These are phyloP conservation scores for Quillaja saponaria DNA, from an alignment of 306 rosid genomes.

Conservation along the genomic window DNA sequence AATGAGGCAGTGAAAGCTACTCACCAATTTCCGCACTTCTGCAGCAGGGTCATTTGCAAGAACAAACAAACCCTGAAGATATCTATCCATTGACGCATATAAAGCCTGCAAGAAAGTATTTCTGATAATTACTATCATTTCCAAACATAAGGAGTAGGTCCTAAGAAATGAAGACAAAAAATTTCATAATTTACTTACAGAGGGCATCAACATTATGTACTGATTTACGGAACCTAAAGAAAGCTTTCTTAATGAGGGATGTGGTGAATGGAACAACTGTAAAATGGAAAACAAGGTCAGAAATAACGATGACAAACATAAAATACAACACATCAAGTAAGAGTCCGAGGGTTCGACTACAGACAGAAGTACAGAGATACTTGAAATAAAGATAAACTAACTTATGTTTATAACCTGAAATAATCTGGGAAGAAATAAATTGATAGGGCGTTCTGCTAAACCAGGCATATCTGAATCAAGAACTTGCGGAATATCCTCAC, in stretches of 20 bases:
- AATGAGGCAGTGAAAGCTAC: conserved; percentile 31
- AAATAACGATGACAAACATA: conserved; percentile 1
- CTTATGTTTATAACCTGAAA: conserved; percentile 56
- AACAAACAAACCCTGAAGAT: conserved; percentile 90
- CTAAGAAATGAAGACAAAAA: conserved; percentile 21
- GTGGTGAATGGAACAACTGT: conserved; percentile 95
- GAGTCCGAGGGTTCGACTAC: conserved; percentile 18
- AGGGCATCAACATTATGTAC: conserved; percentile 92
- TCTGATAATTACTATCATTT: conserved; percentile 20
- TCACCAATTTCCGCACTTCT: conserved; percentile 91
- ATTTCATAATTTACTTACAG: conserved; percentile 56
- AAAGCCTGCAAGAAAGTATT: conserved; percentile 59
- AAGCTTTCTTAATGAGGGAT: conserved; percentile 77
- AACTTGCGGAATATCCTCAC: conserved; percentile 96
- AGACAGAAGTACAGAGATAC: not conserved
- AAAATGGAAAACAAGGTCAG: conserved; percentile 21
- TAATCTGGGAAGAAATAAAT: conserved; percentile 81
- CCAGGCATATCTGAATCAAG: conserved; percentile 94
- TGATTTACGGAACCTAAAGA: conserved; percentile 96
- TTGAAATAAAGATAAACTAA: not conserved
- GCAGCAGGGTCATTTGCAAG: conserved; percentile 78
- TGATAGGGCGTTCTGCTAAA: conserved; percentile 91
- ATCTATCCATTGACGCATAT: conserved; percentile 76
- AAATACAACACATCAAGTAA: not conserved
- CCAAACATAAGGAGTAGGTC: conserved; percentile 29